Evolutionary conservation across 2,329 filamentous ascomycete species (phyloP), one percentile per base, ranked within the genome.

Genomic region (Fusarium equiseti): DNA sequence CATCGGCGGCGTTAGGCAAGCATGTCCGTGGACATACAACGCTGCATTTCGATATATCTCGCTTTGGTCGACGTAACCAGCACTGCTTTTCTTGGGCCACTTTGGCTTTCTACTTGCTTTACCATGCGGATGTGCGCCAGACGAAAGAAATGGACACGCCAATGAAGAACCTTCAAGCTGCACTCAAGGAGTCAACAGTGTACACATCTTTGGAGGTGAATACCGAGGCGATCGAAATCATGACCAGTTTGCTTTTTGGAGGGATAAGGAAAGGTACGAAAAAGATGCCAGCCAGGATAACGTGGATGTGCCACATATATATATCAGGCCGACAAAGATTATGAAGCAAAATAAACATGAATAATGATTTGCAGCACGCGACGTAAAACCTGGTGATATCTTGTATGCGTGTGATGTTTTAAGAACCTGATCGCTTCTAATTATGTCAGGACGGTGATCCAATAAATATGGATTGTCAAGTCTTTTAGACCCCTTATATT

Each of bases 1-100:
- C 70, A 72, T 73, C 55, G 16, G 29, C 49, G 68, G 69, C 69
- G 69, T 71, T 70, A 57, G 68, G 56, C 60, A 60, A 69, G 31
- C 63, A 65, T 68, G 43, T 45, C 35, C 45, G 46, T 32, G 42
- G 52, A 49, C 22, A 54, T 55, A 53, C 38, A 68, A 51, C 50
- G 63, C 27, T 70, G 54, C 58, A 53, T 64, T 52, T 44, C 58
- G 38, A 48, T 61, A 22, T 61, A 57, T 66, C n/a, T 40, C n/a
- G 29, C 45, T 68, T 59, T 31, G 42, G 46, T 26, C 43, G 50
- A 29, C 45, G 49, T 52, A 40, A 56, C 26, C 50, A 45, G 43
- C 57, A 40, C 50, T 54, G 29, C 27, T 29, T 51, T 40, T 50
- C 26, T 16, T n/a, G 42, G 54, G 42, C 26, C 49, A n/a, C 50